Percentiles rank a stretch among this genome's conserved stretches.
These are phyloP conservation scores for Eutrema heterophyllum DNA, from an alignment of 345 rosid species.

Conservation along the genomic window DNA sequence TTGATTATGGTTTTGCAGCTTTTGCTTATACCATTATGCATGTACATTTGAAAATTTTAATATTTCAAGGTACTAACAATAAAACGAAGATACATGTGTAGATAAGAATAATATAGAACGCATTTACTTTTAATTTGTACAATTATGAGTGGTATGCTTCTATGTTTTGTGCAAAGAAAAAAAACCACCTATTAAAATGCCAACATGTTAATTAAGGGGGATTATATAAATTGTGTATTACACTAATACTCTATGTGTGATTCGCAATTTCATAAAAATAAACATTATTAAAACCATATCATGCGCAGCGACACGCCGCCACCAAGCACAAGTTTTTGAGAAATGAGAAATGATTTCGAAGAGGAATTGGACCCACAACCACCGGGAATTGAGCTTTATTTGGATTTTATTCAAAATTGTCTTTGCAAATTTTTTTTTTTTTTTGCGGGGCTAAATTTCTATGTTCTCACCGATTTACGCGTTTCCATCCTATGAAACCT, in stretches of 20 bases:
- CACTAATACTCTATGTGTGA: background rate
- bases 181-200: background rate
- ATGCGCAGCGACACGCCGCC: slow-evolving; percentile 13
- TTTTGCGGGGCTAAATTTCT: background rate
- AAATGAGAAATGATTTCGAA: background rate
- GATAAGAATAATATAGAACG: background rate
- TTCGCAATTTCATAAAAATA: background rate
- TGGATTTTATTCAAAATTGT: background rate
- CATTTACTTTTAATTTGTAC: slow-evolving; percentile 2
- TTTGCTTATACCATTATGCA: background rate
- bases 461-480: slow-evolving; percentile 11
- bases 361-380: slow-evolving; percentile 10
- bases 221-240: too few relatives aligned
- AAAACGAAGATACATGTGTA: background rate
- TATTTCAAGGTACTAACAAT: background rate
- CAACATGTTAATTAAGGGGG: background rate
- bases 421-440: background rate
- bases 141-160: background rate
- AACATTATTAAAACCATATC: background rate
- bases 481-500: background rate
- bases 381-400: background rate
- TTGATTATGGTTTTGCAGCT: background rate
- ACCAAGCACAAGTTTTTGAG: background rate
- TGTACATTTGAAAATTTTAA: background rate
- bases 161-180: background rate